These are phyloP conservation scores for Musa beccarii DNA, from an alignment of 176 grass and related monocot species.

Conservation along the genomic window DNA sequence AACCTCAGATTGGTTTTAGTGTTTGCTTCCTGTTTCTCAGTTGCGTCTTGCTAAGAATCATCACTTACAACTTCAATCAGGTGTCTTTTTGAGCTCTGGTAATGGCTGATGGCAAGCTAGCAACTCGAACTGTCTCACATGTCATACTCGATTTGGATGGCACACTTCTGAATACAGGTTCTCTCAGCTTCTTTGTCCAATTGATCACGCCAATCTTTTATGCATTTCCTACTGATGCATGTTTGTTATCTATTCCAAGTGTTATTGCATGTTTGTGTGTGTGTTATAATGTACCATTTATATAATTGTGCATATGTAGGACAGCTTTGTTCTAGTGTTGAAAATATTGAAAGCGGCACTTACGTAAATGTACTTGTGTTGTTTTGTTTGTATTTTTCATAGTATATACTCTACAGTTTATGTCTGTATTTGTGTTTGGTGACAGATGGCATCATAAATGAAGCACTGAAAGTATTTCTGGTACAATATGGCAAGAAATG, in stretches of 20 bases:
- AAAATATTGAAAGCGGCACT: neutral
- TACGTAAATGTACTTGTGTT: neutral
- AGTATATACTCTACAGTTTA: neutral
- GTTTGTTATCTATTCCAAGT: neutral
- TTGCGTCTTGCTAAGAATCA: neutral
- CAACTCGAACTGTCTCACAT: slow-evolving; percentile 46
- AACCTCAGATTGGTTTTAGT: neutral
- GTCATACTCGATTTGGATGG: slow-evolving; percentile 97
- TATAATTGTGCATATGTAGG: neutral
- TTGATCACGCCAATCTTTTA: slow-evolving; percentile 11
- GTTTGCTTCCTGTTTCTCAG: neutral
- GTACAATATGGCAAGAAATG: slow-evolving; percentile 68
- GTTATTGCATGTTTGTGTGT: neutral
- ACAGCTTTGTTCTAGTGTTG: neutral
- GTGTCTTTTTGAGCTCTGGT: slow-evolving; percentile 12
- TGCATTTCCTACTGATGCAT: neutral
- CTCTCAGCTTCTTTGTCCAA: slow-evolving; percentile 5
- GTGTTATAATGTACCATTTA: neutral
- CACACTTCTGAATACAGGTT: slow-evolving; percentile 93
- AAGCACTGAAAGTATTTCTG: slow-evolving; percentile 62
- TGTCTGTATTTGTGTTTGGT: slow-evolving; percentile 22
- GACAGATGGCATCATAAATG: slow-evolving; percentile 62
- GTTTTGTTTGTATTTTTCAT: neutral
- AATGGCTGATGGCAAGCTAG: slow-evolving; percentile 54
- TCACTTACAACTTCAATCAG: neutral